phyloP scores from a whole-genome alignment of 2,329 filamentous ascomycete genomes.

The Rachicladosporium sp. region DNA sequence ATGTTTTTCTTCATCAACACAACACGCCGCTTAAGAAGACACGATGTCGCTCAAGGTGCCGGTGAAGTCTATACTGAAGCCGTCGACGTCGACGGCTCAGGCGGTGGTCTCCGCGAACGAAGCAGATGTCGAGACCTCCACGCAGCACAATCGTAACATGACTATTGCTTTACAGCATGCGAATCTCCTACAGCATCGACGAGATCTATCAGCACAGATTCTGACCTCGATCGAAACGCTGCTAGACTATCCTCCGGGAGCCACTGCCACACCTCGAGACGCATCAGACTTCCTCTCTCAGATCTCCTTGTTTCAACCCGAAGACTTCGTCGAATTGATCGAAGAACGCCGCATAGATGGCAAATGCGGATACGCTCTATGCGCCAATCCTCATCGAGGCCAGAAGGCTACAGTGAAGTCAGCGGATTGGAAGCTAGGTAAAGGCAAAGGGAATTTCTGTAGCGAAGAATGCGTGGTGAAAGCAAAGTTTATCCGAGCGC shows the following conservation, averaged over 20 bases:
- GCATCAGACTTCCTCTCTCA: constrained; percentile 51
- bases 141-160: constrained; percentile 30
- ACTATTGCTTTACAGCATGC: constrained; percentile 73
- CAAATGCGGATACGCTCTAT: constrained; percentile 75
- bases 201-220: constrained; percentile 63
- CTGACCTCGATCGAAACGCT: constrained; percentile 60
- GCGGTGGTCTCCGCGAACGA: constrained; percentile 7
- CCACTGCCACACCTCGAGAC: constrained; percentile 44
- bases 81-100: no score
- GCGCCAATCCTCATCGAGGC: constrained; percentile 51
- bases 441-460: constrained; percentile 78
- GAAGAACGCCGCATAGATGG: constrained; percentile 76
- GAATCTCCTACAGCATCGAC: constrained; percentile 67
- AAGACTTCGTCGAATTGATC: constrained; percentile 80
- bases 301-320: constrained; percentile 65
- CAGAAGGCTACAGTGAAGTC: constrained; percentile 21
- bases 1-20: no score
- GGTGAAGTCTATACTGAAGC: no score
- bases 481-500: constrained; percentile 76
- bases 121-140: constrained; percentile 14
- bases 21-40: no score
- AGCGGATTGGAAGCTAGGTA: constrained; percentile 55
- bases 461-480: constrained; percentile 64
- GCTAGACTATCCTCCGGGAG: constrained; percentile 47
- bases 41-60: no score